These are phyloP conservation scores for Venturia asperata DNA, from an alignment of 2,329 filamentous ascomycete species.

Conservation along the genomic window DNA sequence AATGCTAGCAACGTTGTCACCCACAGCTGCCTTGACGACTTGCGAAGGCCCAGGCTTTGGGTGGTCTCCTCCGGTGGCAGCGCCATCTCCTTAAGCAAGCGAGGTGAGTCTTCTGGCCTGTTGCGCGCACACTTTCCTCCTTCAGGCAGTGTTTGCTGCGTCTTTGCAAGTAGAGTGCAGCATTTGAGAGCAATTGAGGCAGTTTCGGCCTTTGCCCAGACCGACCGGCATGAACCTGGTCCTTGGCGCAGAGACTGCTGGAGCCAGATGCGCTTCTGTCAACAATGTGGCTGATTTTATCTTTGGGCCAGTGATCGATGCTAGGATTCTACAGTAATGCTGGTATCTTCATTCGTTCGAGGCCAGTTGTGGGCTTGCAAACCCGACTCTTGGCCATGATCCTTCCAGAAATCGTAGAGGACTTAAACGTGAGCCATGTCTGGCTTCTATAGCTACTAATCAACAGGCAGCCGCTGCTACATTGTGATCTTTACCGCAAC, in stretches of 20 bases:
- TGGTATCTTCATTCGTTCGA: background rate
- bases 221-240: constrained; percentile 8
- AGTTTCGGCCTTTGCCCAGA: background rate
- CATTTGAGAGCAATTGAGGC: constrained; percentile 11
- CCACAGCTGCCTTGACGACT: background rate
- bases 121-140: background rate
- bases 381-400: background rate
- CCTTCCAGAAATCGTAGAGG: background rate
- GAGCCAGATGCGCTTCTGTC: background rate
- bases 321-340: background rate
- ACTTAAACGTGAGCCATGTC: background rate
- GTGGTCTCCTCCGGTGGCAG: background rate
- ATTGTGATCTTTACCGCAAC: background rate
- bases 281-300: background rate
- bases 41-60: background rate
- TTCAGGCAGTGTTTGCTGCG: background rate
- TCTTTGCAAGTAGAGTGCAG: background rate
- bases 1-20: background rate
- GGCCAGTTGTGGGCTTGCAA: background rate
- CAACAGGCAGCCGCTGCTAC: background rate
- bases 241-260: background rate
- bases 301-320: background rate
- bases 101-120: background rate
- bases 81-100: background rate
- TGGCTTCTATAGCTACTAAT: background rate